Percentiles rank a stretch among this genome's conserved stretches.
Conservation (phyloP, 495 filamentous ascomycete species). For the Bacidia gigantensis region DNA sequence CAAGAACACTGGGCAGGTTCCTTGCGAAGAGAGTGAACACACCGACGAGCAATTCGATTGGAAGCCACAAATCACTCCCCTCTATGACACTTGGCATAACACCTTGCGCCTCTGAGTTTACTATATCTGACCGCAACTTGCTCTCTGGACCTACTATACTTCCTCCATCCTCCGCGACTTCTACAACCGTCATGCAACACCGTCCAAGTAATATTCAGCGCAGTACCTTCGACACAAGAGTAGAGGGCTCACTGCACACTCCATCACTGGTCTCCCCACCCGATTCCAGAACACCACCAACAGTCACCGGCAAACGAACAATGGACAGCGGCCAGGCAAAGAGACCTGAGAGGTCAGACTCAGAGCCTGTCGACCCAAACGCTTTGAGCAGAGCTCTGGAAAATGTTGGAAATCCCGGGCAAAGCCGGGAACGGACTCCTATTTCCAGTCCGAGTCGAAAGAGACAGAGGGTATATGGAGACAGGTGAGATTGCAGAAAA, state of each 20-base stretch:
- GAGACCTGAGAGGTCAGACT: slow-evolving; percentile 24
- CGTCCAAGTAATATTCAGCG: background rate
- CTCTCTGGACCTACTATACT: background rate
- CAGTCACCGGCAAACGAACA: slow-evolving; percentile 26
- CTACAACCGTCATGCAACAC: background rate
- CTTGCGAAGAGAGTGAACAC: background rate
- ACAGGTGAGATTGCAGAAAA: slow-evolving; percentile 40
- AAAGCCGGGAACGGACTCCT: slow-evolving; percentile 53
- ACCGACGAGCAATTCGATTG: background rate
- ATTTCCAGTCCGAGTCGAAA: slow-evolving; percentile 73
- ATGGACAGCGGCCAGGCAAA: slow-evolving; percentile 17
- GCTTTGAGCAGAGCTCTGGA: slow-evolving; percentile 51
- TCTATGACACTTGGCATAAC: background rate
- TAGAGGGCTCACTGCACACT: background rate
- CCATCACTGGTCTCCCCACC: slow-evolving; percentile 23
- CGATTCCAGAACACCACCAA: slow-evolving; percentile 31
- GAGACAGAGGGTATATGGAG: slow-evolving; percentile 71
- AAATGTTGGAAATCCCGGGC: slow-evolving; percentile 46
- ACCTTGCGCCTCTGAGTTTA: background rate
- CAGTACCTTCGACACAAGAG: background rate
- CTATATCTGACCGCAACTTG: background rate
- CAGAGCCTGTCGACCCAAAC: slow-evolving; percentile 45
- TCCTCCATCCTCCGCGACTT: background rate
- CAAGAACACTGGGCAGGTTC: no score
- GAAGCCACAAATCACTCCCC: background rate